Evolutionary conservation across 1,284 basidiomycete genomes (phyloP).

Genomic region (Trametes hirsuta): DNA sequence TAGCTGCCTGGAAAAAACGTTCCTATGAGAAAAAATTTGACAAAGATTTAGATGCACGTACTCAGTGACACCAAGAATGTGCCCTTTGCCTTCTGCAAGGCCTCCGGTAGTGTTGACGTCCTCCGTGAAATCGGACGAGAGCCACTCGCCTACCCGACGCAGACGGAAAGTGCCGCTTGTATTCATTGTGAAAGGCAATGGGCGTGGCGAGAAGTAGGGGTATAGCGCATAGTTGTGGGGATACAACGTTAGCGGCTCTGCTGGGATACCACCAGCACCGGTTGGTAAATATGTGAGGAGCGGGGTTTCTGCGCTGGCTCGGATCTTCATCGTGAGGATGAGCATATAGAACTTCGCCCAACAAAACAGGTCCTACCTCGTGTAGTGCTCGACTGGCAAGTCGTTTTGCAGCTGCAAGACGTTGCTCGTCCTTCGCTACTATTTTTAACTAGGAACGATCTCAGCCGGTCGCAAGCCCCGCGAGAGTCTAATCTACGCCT

Average conservation of each 20-base stretch:
- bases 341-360: background rate
- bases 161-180: conserved; percentile 55
- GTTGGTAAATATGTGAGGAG: conserved; percentile 45
- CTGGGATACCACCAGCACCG: conserved; percentile 24
- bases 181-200: conserved; percentile 51
- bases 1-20: conserved; percentile 10
- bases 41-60: conserved; percentile 28
- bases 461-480: background rate
- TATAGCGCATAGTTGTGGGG: conserved; percentile 57
- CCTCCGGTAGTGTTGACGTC: conserved; percentile 42
- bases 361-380: conserved; percentile 44
- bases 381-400: conserved; percentile 53
- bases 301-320: conserved; percentile 27
- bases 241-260: conserved; percentile 25
- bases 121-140: conserved; percentile 40
- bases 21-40: background rate
- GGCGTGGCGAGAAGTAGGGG: conserved; percentile 58
- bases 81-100: conserved; percentile 38
- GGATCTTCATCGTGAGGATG: conserved; percentile 23
- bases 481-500: background rate
- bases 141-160: conserved; percentile 63
- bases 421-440: conserved; percentile 46
- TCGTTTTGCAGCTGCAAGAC: conserved; percentile 52
- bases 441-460: conserved; percentile 52
- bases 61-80: conserved; percentile 39